A percentile compares a stretch with the other conserved stretches of the same genome.
Conservation (phyloP, 2,329 filamentous ascomycete species). For the Dothideomycetes sp. region DNA sequence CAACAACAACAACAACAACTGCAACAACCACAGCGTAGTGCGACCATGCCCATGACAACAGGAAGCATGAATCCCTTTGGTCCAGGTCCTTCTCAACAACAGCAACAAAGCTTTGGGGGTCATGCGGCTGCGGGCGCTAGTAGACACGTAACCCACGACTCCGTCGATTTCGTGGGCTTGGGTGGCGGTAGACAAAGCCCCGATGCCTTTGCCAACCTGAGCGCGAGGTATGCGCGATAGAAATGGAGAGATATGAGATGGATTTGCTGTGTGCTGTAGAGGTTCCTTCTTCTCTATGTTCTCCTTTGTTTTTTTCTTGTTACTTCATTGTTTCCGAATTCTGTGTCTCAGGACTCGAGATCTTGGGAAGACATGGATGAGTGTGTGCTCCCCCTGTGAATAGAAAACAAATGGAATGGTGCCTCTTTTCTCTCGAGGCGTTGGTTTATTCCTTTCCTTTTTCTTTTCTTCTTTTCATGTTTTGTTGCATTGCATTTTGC, state of each 20-base stretch:
- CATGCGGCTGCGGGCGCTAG: conserved; percentile 17
- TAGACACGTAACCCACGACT: conserved; percentile 57
- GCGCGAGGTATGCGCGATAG: conserved; percentile 41
- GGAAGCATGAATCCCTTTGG: conserved; percentile 25
- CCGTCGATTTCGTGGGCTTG: conserved; percentile 54
- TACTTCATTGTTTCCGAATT: no score
- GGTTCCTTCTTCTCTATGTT: background rate
- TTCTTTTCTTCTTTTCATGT: background rate
- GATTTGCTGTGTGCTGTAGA: no score
- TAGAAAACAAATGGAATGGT: no score
- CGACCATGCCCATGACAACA: conserved; percentile 29
- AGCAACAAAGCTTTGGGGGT: no score
- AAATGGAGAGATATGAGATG: no score
- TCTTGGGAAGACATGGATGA: no score
- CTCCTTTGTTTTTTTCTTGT: background rate
- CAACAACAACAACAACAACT: conserved; percentile 21
- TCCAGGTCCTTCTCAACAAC: conserved; percentile 13
- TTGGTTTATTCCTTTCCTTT: background rate
- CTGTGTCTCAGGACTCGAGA: no score
- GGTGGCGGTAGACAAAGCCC: conserved; percentile 64
- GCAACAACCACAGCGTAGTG: conserved; percentile 25
- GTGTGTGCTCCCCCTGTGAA: no score
- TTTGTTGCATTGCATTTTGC: background rate
- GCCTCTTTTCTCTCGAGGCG: no score
- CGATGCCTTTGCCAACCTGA: conserved; percentile 70